phyloP scores from a whole-genome alignment of 805 yeast genomes.

The Kuraishia molischiana region DNA sequence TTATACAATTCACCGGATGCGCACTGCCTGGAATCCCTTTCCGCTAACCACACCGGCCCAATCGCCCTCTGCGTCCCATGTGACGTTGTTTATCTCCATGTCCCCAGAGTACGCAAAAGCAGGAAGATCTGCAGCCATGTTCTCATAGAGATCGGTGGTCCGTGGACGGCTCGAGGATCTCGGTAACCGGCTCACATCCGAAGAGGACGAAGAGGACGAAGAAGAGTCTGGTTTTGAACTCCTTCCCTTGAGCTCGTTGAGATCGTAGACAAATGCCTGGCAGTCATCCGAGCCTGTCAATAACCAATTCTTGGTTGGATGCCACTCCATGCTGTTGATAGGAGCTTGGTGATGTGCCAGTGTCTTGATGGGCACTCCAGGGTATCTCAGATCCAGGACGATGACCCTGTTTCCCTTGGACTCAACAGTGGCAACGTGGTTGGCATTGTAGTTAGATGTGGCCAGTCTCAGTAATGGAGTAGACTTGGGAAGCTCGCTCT shows the following conservation, averaged over 20 bases:
- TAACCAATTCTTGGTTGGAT: slow-evolving; percentile 59
- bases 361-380: slow-evolving; percentile 70
- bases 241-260: slow-evolving; percentile 24
- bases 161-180: neutral
- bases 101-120: slow-evolving; percentile 47
- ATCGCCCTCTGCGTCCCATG: slow-evolving; percentile 65
- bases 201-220: neutral
- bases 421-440: slow-evolving; percentile 77
- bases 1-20: too few relatives aligned
- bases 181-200: too few relatives aligned
- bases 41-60: slow-evolving; percentile 78
- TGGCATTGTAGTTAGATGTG: slow-evolving; percentile 71
- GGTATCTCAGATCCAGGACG: slow-evolving; percentile 77
- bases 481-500: slow-evolving; percentile 15
- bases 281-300: slow-evolving; percentile 65
- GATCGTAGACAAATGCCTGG: slow-evolving; percentile 64
- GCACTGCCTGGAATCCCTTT: slow-evolving; percentile 55
- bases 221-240: neutral
- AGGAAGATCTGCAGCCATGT: slow-evolving; percentile 18
- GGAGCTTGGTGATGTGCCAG: slow-evolving; percentile 60
- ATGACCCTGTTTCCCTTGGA: slow-evolving; percentile 55
- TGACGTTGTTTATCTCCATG: slow-evolving; percentile 65
- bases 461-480: slow-evolving; percentile 67
- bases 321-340: slow-evolving; percentile 76
- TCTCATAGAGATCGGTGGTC: neutral